A percentile compares a stretch with the other conserved stretches of the same genome.
Evolutionary conservation across 2,329 filamentous ascomycete genomes (phyloP).

Genomic region (Ophiostoma ulmi): DNA sequence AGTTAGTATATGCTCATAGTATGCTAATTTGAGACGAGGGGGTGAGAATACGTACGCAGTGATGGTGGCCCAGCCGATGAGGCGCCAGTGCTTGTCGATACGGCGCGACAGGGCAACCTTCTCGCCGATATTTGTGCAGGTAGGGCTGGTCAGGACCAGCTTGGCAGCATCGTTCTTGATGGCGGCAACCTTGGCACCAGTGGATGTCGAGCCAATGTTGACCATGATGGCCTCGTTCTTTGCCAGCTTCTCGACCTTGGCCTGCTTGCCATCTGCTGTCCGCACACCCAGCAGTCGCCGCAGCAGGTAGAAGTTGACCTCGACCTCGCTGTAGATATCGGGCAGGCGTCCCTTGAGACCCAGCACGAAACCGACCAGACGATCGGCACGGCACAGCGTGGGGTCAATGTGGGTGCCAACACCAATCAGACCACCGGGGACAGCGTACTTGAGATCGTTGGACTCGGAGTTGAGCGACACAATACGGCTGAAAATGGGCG

Average conservation of each 20-base stretch:
- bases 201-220: conserved; percentile 96
- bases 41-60: conserved; percentile 51
- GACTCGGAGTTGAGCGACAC: conserved; percentile 94
- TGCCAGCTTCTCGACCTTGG: conserved; percentile 94
- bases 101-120: conserved; percentile 94
- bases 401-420: conserved; percentile 97
- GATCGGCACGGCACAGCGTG: conserved; percentile 96
- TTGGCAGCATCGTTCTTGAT: conserved; percentile 98
- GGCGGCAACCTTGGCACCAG: conserved; percentile 92
- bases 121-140: conserved; percentile 95
- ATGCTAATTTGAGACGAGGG: neutral
- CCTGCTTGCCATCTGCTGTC: conserved; percentile 97
- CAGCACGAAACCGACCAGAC: conserved; percentile 95
- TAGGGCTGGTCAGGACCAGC: conserved; percentile 84
- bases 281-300: conserved; percentile 92
- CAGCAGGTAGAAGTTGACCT: conserved; percentile 99
- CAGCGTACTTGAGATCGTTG: conserved; percentile 97
- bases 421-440: conserved; percentile 95
- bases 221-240: conserved; percentile 99
- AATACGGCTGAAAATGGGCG: conserved; percentile 91
- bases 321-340: conserved; percentile 95
- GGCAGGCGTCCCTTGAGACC: conserved; percentile 90
- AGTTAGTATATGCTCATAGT: conserved; percentile 16
- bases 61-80: conserved; percentile 86
- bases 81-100: conserved; percentile 99